phyloP scores from a whole-genome alignment of 306 rosid species.

The Fagus sylvatica region DNA sequence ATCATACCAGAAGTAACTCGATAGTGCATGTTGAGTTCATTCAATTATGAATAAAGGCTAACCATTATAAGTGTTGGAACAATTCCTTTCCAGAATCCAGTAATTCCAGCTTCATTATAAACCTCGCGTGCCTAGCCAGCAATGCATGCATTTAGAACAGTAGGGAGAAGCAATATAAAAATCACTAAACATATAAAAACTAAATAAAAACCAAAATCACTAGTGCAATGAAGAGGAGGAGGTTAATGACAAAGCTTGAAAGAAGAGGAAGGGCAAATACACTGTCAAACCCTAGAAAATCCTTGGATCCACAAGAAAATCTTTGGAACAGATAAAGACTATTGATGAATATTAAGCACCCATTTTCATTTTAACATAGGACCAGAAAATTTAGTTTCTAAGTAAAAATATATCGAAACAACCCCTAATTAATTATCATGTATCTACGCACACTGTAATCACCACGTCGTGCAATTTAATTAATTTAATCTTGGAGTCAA shows the following conservation, averaged over 20 bases:
- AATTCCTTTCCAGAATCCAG: constrained; percentile 90
- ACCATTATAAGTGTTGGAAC: constrained; percentile 85
- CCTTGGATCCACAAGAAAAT: too few relatives aligned
- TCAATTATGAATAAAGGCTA: constrained; percentile 24
- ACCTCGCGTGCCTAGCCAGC: constrained; percentile 60
- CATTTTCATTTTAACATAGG: too few relatives aligned
- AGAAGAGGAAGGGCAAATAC: too few relatives aligned
- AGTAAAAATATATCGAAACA: too few relatives aligned
- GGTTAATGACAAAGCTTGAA: too few relatives aligned
- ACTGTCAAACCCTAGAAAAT: too few relatives aligned
- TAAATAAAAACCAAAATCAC: neutral
- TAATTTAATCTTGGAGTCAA: neutral
- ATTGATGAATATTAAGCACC: too few relatives aligned
- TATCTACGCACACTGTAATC: neutral
- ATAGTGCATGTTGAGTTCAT: constrained; percentile 10
- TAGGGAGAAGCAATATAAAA: constrained; percentile 3
- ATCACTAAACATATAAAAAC: constrained; percentile 4
- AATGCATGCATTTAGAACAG: constrained; percentile 25
- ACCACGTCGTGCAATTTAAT: neutral
- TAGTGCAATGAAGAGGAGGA: neutral
- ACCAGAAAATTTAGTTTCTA: too few relatives aligned
- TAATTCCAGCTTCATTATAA: constrained; percentile 59
- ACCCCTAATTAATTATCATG: too few relatives aligned
- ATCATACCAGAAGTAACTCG: constrained; percentile 3
- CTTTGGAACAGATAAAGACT: too few relatives aligned